Conservation (phyloP, 2,329 filamentous ascomycete species). For the Myriangium duriaei region DNA sequence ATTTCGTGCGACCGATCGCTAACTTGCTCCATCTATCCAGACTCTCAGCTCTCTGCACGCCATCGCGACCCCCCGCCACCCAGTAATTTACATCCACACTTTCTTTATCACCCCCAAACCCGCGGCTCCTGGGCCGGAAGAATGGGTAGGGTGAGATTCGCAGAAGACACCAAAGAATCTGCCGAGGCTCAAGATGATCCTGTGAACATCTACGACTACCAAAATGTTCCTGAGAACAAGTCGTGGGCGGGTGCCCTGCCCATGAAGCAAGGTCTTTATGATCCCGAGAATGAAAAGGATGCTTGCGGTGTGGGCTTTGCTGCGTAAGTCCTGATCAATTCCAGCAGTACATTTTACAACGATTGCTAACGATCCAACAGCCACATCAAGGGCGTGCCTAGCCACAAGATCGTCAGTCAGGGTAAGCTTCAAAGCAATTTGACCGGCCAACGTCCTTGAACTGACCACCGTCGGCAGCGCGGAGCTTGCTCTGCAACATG, state of each 20-base stretch:
- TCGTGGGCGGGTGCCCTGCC: slow-evolving; percentile 93
- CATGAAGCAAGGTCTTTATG: slow-evolving; percentile 96
- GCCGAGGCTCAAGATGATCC: slow-evolving; percentile 37
- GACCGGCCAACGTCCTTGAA: neutral
- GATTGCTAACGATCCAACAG: slow-evolving; percentile 34
- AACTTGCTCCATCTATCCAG: too few species aligned
- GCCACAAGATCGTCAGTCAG: slow-evolving; percentile 98
- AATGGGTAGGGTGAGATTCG: slow-evolving; percentile 42
- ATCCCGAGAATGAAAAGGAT: slow-evolving; percentile 95
- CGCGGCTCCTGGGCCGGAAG: slow-evolving; percentile 40
- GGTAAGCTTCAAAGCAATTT: slow-evolving; percentile 60
- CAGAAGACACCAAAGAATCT: slow-evolving; percentile 37
- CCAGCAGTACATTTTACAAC: slow-evolving; percentile 9
- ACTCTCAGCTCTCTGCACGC: too few species aligned
- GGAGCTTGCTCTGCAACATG: slow-evolving; percentile 98
- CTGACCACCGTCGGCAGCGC: slow-evolving; percentile 42
- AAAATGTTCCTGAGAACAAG: slow-evolving; percentile 64
- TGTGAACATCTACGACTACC: slow-evolving; percentile 65
- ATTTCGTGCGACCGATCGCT: too few species aligned
- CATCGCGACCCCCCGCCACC: too few species aligned
- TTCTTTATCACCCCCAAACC: too few species aligned
- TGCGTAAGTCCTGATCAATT: slow-evolving; percentile 67
- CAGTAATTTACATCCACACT: too few species aligned
- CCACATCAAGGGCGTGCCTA: slow-evolving; percentile 93
- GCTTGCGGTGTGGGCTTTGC: slow-evolving; percentile 98